A percentile compares a stretch with the other conserved stretches of the same genome.
Conservation (phyloP, 768 basidiomycete genomes). For the Rhodotorula taiwanensis region DNA sequence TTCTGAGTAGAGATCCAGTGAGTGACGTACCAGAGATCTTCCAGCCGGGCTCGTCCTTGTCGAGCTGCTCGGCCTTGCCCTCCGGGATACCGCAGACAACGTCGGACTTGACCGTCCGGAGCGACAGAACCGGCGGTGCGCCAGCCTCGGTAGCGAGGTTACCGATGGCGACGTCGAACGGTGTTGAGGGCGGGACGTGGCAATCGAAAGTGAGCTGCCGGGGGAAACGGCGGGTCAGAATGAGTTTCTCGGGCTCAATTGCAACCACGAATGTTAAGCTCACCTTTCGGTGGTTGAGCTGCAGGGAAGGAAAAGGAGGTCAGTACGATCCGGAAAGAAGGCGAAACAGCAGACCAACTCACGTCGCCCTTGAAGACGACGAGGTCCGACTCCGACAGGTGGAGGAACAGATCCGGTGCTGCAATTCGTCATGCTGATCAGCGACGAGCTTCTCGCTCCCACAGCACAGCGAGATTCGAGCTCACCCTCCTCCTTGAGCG, state of each 20-base stretch:
- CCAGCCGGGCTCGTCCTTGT: constrained; percentile 83
- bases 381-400: constrained; percentile 80
- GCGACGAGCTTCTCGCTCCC: too few species aligned
- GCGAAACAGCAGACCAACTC: constrained; percentile 47
- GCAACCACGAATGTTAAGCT: constrained; percentile 6
- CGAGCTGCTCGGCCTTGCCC: constrained; percentile 64
- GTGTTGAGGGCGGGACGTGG: constrained; percentile 74
- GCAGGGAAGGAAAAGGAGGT: background rate
- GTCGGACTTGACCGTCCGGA: constrained; percentile 90
- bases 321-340: background rate
- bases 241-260: too few species aligned
- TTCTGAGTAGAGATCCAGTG: background rate
- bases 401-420: constrained; percentile 59
- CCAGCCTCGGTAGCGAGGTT: constrained; percentile 83
- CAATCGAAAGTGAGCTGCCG: constrained; percentile 61
- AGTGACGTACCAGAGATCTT: constrained; percentile 58
- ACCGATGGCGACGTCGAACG: constrained; percentile 84
- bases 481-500: constrained; percentile 58
- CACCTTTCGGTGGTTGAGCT: constrained; percentile 68
- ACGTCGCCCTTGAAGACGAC: constrained; percentile 75
- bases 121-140: constrained; percentile 71
- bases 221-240: too few species aligned
- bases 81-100: constrained; percentile 68
- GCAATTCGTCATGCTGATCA: background rate
- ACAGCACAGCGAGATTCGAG: too few species aligned